Evolutionary conservation across 2,329 filamentous ascomycete genomes (phyloP), one percentile per base, ranked within the genome.

Genomic region (Ceratocystis destructans): DNA sequence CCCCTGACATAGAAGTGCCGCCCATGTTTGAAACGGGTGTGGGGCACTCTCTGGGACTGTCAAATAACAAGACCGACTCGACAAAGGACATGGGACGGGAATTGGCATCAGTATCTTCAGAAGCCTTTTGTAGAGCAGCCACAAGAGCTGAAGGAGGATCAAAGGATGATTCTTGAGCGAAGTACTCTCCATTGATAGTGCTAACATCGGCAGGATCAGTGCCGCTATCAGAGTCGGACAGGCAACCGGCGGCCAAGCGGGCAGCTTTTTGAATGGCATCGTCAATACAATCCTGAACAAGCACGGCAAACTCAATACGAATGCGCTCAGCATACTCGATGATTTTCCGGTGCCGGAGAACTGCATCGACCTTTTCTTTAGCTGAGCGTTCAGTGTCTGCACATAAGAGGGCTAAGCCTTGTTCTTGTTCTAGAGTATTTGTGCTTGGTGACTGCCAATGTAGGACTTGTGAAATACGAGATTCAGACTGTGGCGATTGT

Each of bases 241-340:
- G 77, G 64, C 92, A 85, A 10, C 93, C 93, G 55, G 89, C 86
- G 59, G 90, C 90, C 70, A 96, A 93, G 62, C 87, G 87, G 66
- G 89, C 89, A 64, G 94, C 92, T 75, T 97, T 96, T 70, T 84
- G 84, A 76, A 97, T 83, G 7, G 94, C 94, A 69, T 90, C 91
- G 68, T 95, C 87, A 64, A 99, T 96, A 73, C 94, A 99, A 71
- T 96, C 90, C 72, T 97, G 90, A 1, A 99, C 93, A 67, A 96
- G 81, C 31, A 95, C 84, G 33, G 93, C 88, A 72, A 96, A 96
- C 72, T 99, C 94, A 61, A 96, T 83, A 3, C 95, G 89, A 69
- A 99, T 96, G 41, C 95, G 87, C 76, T 99, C 94, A 0, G 92
- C 87, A 73, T 99, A 99, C 74, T 99, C 94, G 41, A 99, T 86